These are phyloP conservation scores for Arthroderma sp. DNA, from an alignment of 2,329 filamentous ascomycete genomes.

Conservation along the genomic window DNA sequence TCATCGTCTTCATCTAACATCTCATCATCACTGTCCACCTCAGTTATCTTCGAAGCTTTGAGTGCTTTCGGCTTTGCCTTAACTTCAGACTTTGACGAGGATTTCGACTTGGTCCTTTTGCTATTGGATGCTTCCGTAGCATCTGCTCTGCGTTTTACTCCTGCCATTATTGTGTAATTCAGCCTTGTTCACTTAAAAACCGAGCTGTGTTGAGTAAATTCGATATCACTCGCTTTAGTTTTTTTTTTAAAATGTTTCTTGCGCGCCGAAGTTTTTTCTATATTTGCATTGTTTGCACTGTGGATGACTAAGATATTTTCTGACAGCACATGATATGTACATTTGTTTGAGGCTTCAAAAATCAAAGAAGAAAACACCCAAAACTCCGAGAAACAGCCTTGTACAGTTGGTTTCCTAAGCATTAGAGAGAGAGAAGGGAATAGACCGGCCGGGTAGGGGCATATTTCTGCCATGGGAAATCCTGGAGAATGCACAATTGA, in stretches of 20 bases:
- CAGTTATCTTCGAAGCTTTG: neutral
- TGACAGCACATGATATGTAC: neutral
- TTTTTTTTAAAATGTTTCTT: slow-evolving; percentile 14
- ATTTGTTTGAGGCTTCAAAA: neutral
- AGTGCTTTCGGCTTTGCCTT: slow-evolving; percentile 13
- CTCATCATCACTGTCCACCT: neutral
- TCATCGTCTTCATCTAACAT: neutral
- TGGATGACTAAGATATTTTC: neutral
- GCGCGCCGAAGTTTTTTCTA: neutral
- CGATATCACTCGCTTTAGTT: slow-evolving; percentile 18
- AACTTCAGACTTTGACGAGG: slow-evolving; percentile 18
- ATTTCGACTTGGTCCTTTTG: slow-evolving; percentile 31
- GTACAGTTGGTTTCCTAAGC: neutral
- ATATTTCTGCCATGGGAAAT: neutral
- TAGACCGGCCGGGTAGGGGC: neutral
- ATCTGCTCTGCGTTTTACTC: slow-evolving; percentile 32
- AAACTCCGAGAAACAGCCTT: neutral
- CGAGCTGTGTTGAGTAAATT: neutral
- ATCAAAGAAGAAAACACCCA: neutral
- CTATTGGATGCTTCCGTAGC: slow-evolving; percentile 28
- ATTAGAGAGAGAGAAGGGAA: neutral
- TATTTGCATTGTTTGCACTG: neutral
- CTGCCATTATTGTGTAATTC: slow-evolving; percentile 24
- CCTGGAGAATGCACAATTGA: neutral
- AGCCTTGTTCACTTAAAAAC: neutral